These are phyloP conservation scores for Hypoxylon lienhwacheense DNA, from an alignment of 495 filamentous ascomycete species.

Conservation along the genomic window DNA sequence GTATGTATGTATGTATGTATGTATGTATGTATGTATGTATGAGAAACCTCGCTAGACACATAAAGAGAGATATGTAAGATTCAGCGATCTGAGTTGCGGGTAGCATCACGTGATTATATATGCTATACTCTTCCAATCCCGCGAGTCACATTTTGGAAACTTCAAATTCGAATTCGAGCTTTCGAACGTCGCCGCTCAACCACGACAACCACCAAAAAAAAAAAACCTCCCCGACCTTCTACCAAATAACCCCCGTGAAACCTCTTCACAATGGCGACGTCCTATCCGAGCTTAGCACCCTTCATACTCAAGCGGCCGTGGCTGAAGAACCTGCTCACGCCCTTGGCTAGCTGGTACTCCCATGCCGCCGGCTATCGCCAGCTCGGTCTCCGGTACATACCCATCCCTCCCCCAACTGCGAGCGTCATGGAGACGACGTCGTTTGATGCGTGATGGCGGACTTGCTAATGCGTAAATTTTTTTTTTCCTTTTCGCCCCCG, in stretches of 20 bases:
- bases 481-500: no score
- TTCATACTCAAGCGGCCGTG: slow-evolving; percentile 80
- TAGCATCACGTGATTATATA: slow-evolving; percentile 35
- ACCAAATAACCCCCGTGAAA: slow-evolving; percentile 11
- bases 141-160: slow-evolving; percentile 32
- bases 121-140: no score
- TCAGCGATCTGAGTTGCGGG: background rate
- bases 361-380: slow-evolving; percentile 89
- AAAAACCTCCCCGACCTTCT: slow-evolving; percentile 22
- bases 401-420: no score
- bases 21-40: no score
- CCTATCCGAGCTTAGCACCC: slow-evolving; percentile 68
- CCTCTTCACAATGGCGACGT: slow-evolving; percentile 59
- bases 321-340: slow-evolving; percentile 74
- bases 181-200: slow-evolving; percentile 1
- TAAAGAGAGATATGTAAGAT: no score
- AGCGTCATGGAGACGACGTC: background rate
- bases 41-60: no score
- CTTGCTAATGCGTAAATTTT: slow-evolving; percentile 6
- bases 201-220: slow-evolving; percentile 16
- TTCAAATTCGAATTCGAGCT: slow-evolving; percentile 25
- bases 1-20: no score
- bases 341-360: slow-evolving; percentile 80
- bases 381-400: slow-evolving; percentile 87
- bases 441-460: background rate